Base-by-base conservation (phyloP, 768 basidiomycete species). In the Daedaleopsis nitida region DNA sequence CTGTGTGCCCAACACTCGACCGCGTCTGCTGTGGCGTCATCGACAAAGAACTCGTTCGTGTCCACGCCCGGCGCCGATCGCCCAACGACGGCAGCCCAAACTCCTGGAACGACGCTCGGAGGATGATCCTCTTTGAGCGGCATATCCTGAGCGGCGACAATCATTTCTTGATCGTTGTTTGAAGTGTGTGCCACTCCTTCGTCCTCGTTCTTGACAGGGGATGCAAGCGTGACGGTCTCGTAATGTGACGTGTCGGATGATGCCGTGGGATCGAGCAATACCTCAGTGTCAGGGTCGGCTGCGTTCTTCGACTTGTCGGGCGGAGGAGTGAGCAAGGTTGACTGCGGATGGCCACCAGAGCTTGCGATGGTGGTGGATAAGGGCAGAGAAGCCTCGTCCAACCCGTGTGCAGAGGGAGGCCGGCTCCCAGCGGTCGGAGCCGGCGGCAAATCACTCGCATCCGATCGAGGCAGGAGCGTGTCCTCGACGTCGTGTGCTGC, bases 21-120 rank as follows among this genome's bases (percentile, higher is more conserved):
- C 5, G 65, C 69, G 1, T 56, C 51, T 11, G 60, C 65, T 8
- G 52, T 52, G 8, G 53, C 67, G 24, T 64, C 57, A 23, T 65
- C 65, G 19, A 70, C 67, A 19, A 54, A 37, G 59, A 70, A 70
- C 5, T 49, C 17, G 7, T 66, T 17, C 5, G 52, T 42, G 23
- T 60, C 34, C 16, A 68, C 57, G 12, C 49, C 52, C 7, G 69
- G 32, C 17, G 32, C 35, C 3, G 47, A 16, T 32, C 27, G 44
- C 8, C 69, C 69, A 1, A 48, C 39, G 19, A 50, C 57, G 1
- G 53, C 65, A 17, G 57, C 54, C 62, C 64, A 69, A 1, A 70
- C 32, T 13, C 63, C 63, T 10, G 68, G 69, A 7, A 68, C 52
- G 4, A 52, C 42, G 7, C 53, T 47, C 2, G 43, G 53, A 0